phyloP scores from a whole-genome alignment of 257 asterid species.

The Nyctanthes arbortristis region DNA sequence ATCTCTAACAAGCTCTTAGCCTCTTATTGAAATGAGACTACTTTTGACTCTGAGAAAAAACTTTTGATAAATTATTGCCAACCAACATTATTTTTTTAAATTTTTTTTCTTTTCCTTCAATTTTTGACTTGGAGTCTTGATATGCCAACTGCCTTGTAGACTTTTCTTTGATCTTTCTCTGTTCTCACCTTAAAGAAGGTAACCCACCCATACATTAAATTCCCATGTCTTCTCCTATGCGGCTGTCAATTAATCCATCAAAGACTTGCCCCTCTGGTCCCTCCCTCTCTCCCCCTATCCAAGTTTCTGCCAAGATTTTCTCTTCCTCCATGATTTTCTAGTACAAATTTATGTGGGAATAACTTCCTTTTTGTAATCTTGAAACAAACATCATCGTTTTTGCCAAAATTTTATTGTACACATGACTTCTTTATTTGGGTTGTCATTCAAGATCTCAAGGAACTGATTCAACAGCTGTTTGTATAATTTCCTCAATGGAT shows the following conservation, averaged over 20 bases:
- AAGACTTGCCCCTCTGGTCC: conserved; percentile 30
- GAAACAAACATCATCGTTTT: conserved; percentile 25
- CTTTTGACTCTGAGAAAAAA: background rate
- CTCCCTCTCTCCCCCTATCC: conserved; percentile 18
- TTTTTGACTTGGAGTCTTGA: conserved; percentile 25
- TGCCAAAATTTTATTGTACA: conserved; percentile 3
- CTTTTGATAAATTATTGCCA: conserved; percentile 29
- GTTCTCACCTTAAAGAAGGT: conserved; percentile 25
- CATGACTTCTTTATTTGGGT: conserved; percentile 26
- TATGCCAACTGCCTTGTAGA: conserved; percentile 36
- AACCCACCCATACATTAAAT: conserved; percentile 17
- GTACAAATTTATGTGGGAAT: conserved; percentile 22
- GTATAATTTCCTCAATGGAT: conserved; percentile 33
- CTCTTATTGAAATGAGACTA: background rate
- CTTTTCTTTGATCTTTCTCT: conserved; percentile 5
- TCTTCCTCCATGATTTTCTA: conserved; percentile 17
- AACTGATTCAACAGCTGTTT: conserved; percentile 5
- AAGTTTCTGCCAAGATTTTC: conserved; percentile 19
- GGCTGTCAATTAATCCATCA: conserved; percentile 40
- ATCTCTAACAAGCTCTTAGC: too few species aligned
- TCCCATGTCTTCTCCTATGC: conserved; percentile 21
- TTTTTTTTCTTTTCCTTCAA: too few species aligned
- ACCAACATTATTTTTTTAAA: conserved; percentile 26
- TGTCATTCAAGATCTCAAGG: conserved; percentile 30
- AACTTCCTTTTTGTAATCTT: conserved; percentile 10